These are phyloP conservation scores for Oemleria cerasiformis DNA, from an alignment of 306 rosid genomes.

Conservation along the genomic window DNA sequence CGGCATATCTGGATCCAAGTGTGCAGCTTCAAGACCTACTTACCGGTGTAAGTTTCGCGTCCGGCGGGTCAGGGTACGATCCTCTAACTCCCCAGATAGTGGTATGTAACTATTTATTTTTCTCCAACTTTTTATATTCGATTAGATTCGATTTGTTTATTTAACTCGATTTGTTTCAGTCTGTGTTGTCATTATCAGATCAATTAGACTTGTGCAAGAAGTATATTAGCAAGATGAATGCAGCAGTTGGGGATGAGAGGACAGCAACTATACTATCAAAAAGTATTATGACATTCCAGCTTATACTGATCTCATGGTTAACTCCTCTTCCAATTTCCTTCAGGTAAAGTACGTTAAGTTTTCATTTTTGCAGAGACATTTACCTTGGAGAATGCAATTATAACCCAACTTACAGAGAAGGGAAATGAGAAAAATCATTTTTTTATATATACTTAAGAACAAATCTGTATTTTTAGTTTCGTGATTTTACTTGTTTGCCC, in stretches of 20 bases:
- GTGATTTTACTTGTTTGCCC: too few species aligned
- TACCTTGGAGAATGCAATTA: too few species aligned
- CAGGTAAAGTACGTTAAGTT: conserved; percentile 28
- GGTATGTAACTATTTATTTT: conserved; percentile 25
- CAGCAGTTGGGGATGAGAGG: conserved; percentile 39
- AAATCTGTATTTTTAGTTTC: too few species aligned
- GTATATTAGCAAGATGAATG: conserved; percentile 43
- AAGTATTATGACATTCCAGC: conserved; percentile 52
- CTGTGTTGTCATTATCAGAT: conserved; percentile 47
- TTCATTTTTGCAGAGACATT: too few species aligned
- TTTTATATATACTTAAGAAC: too few species aligned
- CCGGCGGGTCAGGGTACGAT: conserved; percentile 70
- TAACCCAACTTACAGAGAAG: too few species aligned
- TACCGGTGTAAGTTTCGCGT: conserved; percentile 75
- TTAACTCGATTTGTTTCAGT: conserved; percentile 31
- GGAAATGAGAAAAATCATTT: not conserved
- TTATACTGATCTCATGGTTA: conserved; percentile 55
- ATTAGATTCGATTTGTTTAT: not conserved
- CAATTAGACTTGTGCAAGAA: conserved; percentile 56
- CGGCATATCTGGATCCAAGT: conserved; percentile 61
- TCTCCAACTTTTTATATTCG: not conserved
- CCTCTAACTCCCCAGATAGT: conserved; percentile 56
- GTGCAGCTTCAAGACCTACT: conserved; percentile 53
- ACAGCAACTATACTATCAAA: conserved; percentile 36
- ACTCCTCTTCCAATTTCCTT: conserved; percentile 46